Evolutionary conservation across 345 rosid genomes (phyloP).

Genomic region (Brassica cretica): DNA sequence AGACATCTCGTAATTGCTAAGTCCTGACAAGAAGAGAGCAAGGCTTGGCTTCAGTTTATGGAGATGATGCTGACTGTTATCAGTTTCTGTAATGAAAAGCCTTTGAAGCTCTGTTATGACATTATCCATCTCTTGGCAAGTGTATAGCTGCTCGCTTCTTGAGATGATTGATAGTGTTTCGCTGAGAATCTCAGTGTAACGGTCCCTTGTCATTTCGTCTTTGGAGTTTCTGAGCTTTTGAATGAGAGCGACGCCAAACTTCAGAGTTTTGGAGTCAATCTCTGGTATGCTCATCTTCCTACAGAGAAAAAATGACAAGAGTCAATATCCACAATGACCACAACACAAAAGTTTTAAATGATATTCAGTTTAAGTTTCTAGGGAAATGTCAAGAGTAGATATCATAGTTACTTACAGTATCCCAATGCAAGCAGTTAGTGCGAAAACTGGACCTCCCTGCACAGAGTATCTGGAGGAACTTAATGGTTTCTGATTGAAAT

Average conservation of each 20-base stretch:
- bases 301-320: slow-evolving; percentile 27
- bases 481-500: slow-evolving; percentile 41
- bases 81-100: slow-evolving; percentile 53
- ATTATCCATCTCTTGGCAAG: slow-evolving; percentile 60
- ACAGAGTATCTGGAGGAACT: slow-evolving; percentile 41
- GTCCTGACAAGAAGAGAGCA: slow-evolving; percentile 74
- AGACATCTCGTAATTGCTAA: slow-evolving; percentile 56
- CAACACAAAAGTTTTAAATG: background rate
- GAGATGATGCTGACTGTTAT: slow-evolving; percentile 28
- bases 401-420: slow-evolving; percentile 57
- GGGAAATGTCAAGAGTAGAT: background rate
- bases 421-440: slow-evolving; percentile 70
- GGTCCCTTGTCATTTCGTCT: slow-evolving; percentile 39
- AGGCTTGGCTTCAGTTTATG: slow-evolving; percentile 60
- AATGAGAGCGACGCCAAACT: slow-evolving; percentile 49
- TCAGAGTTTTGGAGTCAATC: slow-evolving; percentile 61
- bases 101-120: slow-evolving; percentile 66
- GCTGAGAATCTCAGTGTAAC: slow-evolving; percentile 51
- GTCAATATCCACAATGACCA: slow-evolving; percentile 6
- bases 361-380: too few species aligned
- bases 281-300: slow-evolving; percentile 64
- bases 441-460: slow-evolving; percentile 58
- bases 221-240: slow-evolving; percentile 42
- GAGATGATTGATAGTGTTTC: slow-evolving; percentile 57
- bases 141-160: slow-evolving; percentile 51